These are phyloP conservation scores for Diplodia mutila DNA, from an alignment of 2,329 filamentous ascomycete genomes.

Conservation along the genomic window DNA sequence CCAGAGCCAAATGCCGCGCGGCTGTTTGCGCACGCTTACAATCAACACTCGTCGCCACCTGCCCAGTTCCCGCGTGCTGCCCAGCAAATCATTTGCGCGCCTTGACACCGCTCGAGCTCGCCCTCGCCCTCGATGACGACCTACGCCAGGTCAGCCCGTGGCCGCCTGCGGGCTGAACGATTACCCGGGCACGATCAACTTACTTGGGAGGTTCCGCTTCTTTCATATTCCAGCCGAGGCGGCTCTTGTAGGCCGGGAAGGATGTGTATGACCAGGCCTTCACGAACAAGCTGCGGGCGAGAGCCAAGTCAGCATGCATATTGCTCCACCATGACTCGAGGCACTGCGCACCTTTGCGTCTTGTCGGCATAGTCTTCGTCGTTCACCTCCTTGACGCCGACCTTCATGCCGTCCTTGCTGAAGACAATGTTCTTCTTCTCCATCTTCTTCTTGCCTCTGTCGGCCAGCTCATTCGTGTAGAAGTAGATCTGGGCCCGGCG, in stretches of 20 bases:
- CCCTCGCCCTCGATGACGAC: not conserved
- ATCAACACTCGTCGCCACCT: not conserved
- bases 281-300: conserved; percentile 45
- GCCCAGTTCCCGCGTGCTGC: not conserved
- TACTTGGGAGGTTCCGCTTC: conserved; percentile 7
- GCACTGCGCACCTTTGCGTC: conserved; percentile 60
- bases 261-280: conserved; percentile 54
- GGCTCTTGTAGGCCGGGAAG: conserved; percentile 42
- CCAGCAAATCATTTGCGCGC: not conserved
- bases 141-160: not conserved
- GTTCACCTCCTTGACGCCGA: conserved; percentile 70
- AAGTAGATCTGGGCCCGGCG: conserved; percentile 61
- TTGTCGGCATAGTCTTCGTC: conserved; percentile 73
- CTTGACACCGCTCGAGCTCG: conserved; percentile 9
- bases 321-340: conserved; percentile 12
- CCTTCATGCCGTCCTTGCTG: conserved; percentile 73
- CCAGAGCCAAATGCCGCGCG: conserved; percentile 14
- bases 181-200: not conserved
- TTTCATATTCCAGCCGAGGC: conserved; percentile 39
- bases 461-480: conserved; percentile 66
- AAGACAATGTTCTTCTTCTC: conserved; percentile 75
- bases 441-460: conserved; percentile 69
- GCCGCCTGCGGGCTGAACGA: not conserved
- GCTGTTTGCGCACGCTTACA: conserved; percentile 19
- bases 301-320: conserved; percentile 21